A percentile compares a stretch with the other conserved stretches of the same genome.
These are phyloP conservation scores for Ceratocystis cubensis DNA, from an alignment of 2,329 filamentous ascomycete species.

Conservation along the genomic window DNA sequence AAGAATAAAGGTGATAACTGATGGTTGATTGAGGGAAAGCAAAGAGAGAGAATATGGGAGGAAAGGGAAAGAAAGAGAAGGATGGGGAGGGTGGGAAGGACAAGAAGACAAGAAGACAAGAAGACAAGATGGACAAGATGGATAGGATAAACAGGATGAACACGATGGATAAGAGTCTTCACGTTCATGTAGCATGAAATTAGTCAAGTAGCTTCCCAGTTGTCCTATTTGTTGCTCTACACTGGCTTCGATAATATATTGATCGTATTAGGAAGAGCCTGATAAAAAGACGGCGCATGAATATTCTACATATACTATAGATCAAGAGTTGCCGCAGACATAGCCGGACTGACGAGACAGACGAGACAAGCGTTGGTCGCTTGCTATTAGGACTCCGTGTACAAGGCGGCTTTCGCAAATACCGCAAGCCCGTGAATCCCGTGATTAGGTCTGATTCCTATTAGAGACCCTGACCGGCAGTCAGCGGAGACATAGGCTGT, in stretches of 20 bases:
- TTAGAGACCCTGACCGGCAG: neutral
- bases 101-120: neutral
- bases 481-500: neutral
- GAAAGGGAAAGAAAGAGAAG: neutral
- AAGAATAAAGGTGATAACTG: neutral
- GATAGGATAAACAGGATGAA: neutral
- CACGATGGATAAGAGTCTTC: neutral
- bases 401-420: neutral
- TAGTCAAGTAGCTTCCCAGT: neutral
- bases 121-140: neutral
- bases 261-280: too few species aligned
- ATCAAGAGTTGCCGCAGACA: neutral
- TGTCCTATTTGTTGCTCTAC: neutral
- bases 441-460: neutral
- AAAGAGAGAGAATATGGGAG: neutral
- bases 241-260: too few species aligned
- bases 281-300: too few species aligned
- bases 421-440: neutral
- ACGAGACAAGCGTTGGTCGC: neutral
- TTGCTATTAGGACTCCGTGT: neutral
- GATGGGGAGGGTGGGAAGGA: neutral
- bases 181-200: neutral
- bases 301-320: too few species aligned
- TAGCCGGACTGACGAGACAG: neutral
- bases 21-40: neutral